phyloP scores from a whole-genome alignment of 148 eudicot species.

The Rhododendron ovatum region DNA sequence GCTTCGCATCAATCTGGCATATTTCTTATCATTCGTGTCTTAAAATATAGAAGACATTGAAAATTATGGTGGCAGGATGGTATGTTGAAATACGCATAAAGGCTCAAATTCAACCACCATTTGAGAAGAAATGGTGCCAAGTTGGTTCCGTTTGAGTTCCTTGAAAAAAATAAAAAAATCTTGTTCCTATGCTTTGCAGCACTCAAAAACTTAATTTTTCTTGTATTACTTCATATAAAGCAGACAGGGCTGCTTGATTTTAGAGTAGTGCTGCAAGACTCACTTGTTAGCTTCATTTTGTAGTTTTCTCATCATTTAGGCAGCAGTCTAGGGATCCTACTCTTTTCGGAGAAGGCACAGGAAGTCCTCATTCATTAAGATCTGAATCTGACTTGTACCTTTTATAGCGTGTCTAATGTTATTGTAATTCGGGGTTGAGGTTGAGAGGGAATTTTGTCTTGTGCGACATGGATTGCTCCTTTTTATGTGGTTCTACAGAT shows the following conservation, averaged over 20 bases:
- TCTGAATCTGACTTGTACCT: neutral
- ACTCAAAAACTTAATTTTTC: neutral
- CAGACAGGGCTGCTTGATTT: neutral
- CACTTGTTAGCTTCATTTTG: neutral
- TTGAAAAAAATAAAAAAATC: neutral
- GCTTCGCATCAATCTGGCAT: neutral
- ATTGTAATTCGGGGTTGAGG: neutral
- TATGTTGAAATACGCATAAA: neutral
- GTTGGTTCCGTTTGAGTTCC: neutral
- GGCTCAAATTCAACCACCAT: neutral
- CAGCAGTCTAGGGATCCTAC: neutral
- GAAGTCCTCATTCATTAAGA: neutral
- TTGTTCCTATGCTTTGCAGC: neutral
- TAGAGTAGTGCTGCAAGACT: neutral
- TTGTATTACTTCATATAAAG: neutral
- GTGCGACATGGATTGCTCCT: neutral
- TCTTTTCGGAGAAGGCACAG: neutral
- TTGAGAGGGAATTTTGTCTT: neutral
- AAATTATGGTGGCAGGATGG: neutral
- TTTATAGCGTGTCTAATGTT: neutral
- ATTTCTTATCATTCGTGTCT: neutral
- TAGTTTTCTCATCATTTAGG: neutral
- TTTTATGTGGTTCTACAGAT: neutral
- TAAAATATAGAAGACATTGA: neutral
- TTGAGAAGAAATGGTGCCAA: neutral